Conservation (phyloP, 2,329 filamentous ascomycete species). For the Colletotrichum lindemuthianum region DNA sequence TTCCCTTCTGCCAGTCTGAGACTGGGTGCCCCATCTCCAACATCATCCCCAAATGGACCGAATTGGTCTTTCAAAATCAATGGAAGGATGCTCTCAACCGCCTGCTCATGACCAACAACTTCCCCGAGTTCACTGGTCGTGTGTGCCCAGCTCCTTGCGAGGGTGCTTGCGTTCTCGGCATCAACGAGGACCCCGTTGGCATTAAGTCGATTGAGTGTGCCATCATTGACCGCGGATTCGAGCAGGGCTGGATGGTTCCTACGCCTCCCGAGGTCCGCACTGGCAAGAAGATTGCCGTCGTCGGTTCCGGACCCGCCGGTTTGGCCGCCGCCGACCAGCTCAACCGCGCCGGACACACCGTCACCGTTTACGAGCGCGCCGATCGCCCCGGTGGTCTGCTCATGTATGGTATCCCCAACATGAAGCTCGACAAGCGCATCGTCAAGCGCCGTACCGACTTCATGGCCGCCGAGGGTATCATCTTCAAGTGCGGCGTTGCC, state of each 20-base stretch:
- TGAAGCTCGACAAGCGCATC: conserved; percentile 98
- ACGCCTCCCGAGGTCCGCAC: conserved; percentile 80
- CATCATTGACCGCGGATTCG: conserved; percentile 96
- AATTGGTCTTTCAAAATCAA: conserved; percentile 78
- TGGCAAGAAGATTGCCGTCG: conserved; percentile 87
- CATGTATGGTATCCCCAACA: conserved; percentile 99
- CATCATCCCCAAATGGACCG: conserved; percentile 98
- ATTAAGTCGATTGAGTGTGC: conserved; percentile 99
- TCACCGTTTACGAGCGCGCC: conserved; percentile 92
- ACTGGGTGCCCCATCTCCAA: conserved; percentile 96
- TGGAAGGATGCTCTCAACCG: conserved; percentile 94
- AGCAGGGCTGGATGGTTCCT: conserved; percentile 98
- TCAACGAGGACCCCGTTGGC: conserved; percentile 95
- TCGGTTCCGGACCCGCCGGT: conserved; percentile 92
- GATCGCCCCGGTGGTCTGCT: conserved; percentile 91
- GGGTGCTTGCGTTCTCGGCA: conserved; percentile 93
- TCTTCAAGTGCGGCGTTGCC: conserved; percentile 80
- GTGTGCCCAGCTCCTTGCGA: conserved; percentile 97
- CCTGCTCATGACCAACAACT: conserved; percentile 96
- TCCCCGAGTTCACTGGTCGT: conserved; percentile 97
- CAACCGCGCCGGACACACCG: conserved; percentile 88
- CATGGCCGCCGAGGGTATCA: conserved; percentile 88
- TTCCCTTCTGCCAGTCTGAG: conserved; percentile 97
- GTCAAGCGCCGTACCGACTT: conserved; percentile 96
- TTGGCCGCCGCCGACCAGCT: conserved; percentile 92